These are phyloP conservation scores for Aspergillus ustus DNA, from an alignment of 2,329 filamentous ascomycete genomes.

Conservation along the genomic window DNA sequence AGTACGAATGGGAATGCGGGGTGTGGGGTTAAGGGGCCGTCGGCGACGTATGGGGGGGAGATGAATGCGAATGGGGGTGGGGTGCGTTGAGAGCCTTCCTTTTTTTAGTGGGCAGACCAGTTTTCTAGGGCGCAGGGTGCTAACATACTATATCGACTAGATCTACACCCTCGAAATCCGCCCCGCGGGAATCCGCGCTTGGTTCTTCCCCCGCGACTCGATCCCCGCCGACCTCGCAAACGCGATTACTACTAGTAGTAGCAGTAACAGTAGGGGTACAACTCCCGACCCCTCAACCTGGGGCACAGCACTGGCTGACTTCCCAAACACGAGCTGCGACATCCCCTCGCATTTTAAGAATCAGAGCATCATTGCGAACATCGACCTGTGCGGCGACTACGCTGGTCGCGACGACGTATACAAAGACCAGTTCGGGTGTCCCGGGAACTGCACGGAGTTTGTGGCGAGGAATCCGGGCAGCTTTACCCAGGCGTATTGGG, in stretches of 20 bases:
- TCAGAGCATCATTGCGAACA: conserved; percentile 69
- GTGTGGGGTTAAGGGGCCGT: conserved; percentile 57
- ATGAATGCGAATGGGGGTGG: conserved; percentile 63
- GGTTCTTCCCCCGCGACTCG: conserved; percentile 59
- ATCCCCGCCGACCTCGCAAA: conserved; percentile 59
- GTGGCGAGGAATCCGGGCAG: conserved; percentile 53
- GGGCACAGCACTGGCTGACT: conserved; percentile 67
- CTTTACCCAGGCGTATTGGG: conserved; percentile 68
- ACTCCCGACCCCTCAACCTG: conserved; percentile 65
- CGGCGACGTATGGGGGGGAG: conserved; percentile 54
- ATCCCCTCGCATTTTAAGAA: conserved; percentile 66
- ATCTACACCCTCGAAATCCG: conserved; percentile 67
- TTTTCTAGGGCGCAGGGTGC: no score
- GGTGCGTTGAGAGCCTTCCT: conserved; percentile 29
- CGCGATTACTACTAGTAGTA: conserved; percentile 38
- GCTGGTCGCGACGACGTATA: conserved; percentile 37
- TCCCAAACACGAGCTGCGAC: conserved; percentile 66
- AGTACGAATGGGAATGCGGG: conserved; percentile 59
- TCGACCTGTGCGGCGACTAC: conserved; percentile 66
- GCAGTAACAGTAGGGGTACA: no score
- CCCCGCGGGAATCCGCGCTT: conserved; percentile 64
- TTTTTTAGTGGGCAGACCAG: no score
- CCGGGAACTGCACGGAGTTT: conserved; percentile 37
- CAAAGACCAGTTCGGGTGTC: conserved; percentile 2
- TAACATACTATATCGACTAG: conserved; percentile 22